These are phyloP conservation scores for Penicillium sp. DNA, from an alignment of 2,329 filamentous ascomycete species.

Conservation along the genomic window DNA sequence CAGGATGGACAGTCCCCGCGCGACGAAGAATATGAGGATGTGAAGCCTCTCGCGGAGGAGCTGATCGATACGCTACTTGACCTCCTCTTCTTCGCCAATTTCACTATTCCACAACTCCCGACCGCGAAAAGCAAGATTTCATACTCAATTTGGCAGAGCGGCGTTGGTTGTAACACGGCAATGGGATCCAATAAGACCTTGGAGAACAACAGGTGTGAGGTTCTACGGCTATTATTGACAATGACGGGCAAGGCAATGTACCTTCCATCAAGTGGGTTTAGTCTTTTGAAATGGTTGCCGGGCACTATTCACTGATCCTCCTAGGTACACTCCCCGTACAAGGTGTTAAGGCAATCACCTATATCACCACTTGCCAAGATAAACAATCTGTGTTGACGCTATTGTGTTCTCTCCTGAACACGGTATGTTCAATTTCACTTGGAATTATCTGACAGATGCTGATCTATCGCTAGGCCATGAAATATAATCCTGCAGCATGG, in stretches of 20 bases:
- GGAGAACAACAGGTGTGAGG: conserved; percentile 90
- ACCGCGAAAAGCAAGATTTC: conserved; percentile 78
- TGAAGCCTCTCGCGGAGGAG: conserved; percentile 87
- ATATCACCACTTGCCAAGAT: conserved; percentile 83
- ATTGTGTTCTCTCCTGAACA: conserved; percentile 91
- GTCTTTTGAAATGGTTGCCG: neutral
- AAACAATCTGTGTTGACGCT: conserved; percentile 90
- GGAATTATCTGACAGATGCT: conserved; percentile 8
- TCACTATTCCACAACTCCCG: conserved; percentile 77
- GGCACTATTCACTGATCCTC: conserved; percentile 13
- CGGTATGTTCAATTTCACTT: conserved; percentile 59
- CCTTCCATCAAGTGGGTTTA: conserved; percentile 68
- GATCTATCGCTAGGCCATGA: conserved; percentile 68
- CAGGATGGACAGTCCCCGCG: conserved; percentile 49
- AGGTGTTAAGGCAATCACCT: conserved; percentile 82
- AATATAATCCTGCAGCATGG: conserved; percentile 95
- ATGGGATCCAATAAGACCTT: conserved; percentile 87
- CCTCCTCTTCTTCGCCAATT: conserved; percentile 85
- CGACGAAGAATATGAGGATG: conserved; percentile 73
- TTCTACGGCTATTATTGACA: conserved; percentile 81
- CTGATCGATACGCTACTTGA: conserved; percentile 88
- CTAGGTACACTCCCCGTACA: conserved; percentile 72
- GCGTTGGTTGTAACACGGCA: conserved; percentile 90
- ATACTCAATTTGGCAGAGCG: conserved; percentile 97
- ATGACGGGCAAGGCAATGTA: conserved; percentile 93